Conservation (phyloP, 1,284 basidiomycete genomes). For the Apiotrichum gamsii region DNA sequence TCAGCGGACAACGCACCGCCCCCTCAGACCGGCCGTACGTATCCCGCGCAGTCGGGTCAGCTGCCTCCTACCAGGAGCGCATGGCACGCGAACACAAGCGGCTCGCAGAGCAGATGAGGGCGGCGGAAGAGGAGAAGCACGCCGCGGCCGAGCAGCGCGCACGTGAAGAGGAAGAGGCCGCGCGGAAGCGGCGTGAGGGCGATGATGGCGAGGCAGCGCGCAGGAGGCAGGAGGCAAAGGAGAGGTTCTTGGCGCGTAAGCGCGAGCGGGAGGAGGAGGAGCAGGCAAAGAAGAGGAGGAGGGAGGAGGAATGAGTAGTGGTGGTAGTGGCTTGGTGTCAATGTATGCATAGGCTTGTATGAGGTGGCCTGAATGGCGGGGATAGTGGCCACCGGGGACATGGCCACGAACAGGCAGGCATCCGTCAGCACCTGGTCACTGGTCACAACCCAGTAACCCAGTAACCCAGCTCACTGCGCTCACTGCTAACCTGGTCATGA, state of each 20-base stretch:
- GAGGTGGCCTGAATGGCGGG: not conserved
- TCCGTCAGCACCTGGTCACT: no score
- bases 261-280: conserved; percentile 60
- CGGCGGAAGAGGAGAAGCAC: conserved; percentile 56
- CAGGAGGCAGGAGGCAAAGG: conserved; percentile 64
- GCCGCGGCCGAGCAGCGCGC: conserved; percentile 52
- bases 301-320: not conserved
- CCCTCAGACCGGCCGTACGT: conserved; percentile 42
- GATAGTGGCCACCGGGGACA: no score
- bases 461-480: no score
- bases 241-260: conserved; percentile 73
- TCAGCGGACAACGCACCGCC: conserved; percentile 36
- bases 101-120: conserved; percentile 65
- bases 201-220: conserved; percentile 55
- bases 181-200: conserved; percentile 48
- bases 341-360: no score
- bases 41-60: conserved; percentile 65
- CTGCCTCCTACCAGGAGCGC: conserved; percentile 71
- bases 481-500: no score
- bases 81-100: conserved; percentile 68
- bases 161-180: conserved; percentile 49
- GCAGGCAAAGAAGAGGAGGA: conserved; percentile 20
- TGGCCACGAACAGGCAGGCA: no score
- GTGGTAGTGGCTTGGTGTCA: no score
- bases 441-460: no score